Evolutionary conservation across 805 yeast species (phyloP), one percentile per base, ranked within the genome.

Genomic region (Schizosaccharomyces japonicus): DNA sequence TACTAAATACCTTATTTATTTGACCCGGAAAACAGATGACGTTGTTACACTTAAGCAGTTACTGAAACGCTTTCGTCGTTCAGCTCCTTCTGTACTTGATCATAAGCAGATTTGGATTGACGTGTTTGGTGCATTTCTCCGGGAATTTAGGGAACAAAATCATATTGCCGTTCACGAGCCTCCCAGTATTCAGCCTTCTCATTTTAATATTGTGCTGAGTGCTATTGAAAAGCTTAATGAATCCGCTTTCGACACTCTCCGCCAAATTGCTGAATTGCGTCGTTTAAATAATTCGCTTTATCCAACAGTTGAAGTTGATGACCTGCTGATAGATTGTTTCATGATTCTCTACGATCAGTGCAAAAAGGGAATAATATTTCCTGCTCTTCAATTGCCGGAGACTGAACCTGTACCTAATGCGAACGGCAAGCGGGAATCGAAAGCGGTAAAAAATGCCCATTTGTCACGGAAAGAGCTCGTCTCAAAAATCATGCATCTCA

Each of bases 201-300:
- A n/a, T n/a, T 36, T 36, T 36, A 36, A 36, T 19, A 8, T 19
- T 17, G 23, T 36, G 5, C 23, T 19, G n/a, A 21, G 23, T 19
- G 23, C 17, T 19, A 17, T 36, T 7, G 13, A 6, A 6, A 19
- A 19, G 4, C 11, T 36, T 1, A n/a, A 21, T 36, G 42, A 36
- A 17, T 27, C 17, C 6, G 15, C 17, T 17, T 47, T 36, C 44
- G 36, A 46, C 45, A 62, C 70, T 31, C 55, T 79, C 11, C 61
- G 60, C 49, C 75, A 75, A 21, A 57, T 72, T 7, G 65, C 69
- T 13, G 85, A 78, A 46, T 66, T 80, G 54, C 67, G 81, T 52
- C 70, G 78, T 50, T 67, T 78, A 61, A 81, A 83, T 51, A 80
- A 78, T 57, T 92, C 92, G 0, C 77, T 76, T 58, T 87, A 84